Percentiles rank a stretch among this genome's conserved stretches.
These are phyloP conservation scores for Akebia trifoliata DNA, from an alignment of 164 flowering plant species.

Conservation along the genomic window DNA sequence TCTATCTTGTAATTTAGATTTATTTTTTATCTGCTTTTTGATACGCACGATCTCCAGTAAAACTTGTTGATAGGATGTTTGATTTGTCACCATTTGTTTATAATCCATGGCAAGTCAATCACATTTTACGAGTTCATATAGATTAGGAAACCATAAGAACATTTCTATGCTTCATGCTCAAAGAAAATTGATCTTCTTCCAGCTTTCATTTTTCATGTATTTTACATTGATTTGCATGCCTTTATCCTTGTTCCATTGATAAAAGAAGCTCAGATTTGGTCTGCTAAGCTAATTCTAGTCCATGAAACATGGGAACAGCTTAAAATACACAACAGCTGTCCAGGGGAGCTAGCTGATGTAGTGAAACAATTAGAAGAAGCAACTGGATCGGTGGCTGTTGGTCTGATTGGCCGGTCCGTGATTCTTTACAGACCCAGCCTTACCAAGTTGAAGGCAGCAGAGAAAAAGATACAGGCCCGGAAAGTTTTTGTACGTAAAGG, in stretches of 20 bases:
- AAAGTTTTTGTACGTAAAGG: slow-evolving; percentile 34
- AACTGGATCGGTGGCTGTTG: slow-evolving; percentile 77
- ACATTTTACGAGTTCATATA: no score
- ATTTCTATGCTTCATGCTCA: neutral
- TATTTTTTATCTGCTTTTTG: no score
- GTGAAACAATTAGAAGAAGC: slow-evolving; percentile 62
- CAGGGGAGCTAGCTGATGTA: slow-evolving; percentile 80
- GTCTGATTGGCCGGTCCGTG: slow-evolving; percentile 77
- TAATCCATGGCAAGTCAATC: no score
- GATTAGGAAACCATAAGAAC: no score
- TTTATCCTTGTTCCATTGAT: neutral
- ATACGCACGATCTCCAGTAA: no score
- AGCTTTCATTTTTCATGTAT: neutral
- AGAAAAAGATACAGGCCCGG: slow-evolving; percentile 49
- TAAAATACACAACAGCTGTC: slow-evolving; percentile 70
- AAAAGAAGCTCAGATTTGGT: neutral
- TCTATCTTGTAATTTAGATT: no score
- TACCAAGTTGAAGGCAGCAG: slow-evolving; percentile 68
- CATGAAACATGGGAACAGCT: slow-evolving; percentile 40
- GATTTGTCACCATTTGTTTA: no score
- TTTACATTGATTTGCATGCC: neutral
- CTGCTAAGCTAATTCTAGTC: neutral
- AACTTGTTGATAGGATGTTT: no score
- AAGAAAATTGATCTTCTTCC: neutral
- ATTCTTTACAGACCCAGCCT: slow-evolving; percentile 86